Evolutionary conservation across 441 rosid species (phyloP).

Genomic region (Viola pubescens): DNA sequence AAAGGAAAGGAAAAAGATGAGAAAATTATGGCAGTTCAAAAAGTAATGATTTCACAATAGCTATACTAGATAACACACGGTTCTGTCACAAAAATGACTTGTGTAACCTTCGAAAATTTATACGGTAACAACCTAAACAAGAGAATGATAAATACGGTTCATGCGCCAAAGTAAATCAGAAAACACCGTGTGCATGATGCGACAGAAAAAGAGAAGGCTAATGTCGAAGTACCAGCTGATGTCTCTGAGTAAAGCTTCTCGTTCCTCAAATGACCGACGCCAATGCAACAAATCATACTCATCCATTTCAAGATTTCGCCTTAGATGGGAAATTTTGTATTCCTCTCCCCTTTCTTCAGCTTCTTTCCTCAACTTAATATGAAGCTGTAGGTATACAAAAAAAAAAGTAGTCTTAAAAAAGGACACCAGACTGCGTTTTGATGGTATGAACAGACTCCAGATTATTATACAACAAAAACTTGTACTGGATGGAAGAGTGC

Average conservation of each 20-base stretch:
- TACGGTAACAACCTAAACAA: not conserved
- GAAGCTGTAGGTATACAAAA: constrained; percentile 33
- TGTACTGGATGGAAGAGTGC: not conserved
- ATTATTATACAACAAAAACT: not conserved
- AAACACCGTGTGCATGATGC: not conserved
- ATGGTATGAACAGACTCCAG: too few species aligned
- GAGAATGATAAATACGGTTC: not conserved
- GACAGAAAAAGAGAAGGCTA: not conserved
- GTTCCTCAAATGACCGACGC: constrained; percentile 86
- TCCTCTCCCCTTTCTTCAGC: constrained; percentile 70
- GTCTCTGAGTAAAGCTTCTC: constrained; percentile 92
- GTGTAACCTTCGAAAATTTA: not conserved
- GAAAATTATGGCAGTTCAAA: too few species aligned
- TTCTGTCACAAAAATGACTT: too few species aligned
- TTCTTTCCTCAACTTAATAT: constrained; percentile 59
- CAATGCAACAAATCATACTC: constrained; percentile 83
- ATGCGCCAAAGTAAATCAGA: not conserved
- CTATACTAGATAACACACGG: not conserved
- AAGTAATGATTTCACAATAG: too few species aligned
- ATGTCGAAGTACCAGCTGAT: constrained; percentile 62
- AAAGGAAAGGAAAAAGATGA: too few species aligned
- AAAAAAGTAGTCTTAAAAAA: not conserved
- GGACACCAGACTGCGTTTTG: too few species aligned
- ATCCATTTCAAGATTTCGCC: constrained; percentile 89
- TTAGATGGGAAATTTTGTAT: constrained; percentile 61